Conservation (phyloP, 768 basidiomycete genomes). For the Mycena indigotica region DNA sequence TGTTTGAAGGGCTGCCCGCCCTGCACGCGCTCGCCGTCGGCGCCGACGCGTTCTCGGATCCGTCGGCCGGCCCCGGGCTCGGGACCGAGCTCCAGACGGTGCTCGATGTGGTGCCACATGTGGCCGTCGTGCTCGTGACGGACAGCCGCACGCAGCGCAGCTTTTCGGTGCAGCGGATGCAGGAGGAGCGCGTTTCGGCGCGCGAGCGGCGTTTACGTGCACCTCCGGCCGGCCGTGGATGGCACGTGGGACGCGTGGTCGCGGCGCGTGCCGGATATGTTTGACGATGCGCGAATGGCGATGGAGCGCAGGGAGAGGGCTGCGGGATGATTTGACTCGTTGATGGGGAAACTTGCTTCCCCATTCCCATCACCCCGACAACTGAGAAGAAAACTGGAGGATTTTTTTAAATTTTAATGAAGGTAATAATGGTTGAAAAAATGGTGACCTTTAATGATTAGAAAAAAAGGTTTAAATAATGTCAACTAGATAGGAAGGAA, state of each 20-base stretch:
- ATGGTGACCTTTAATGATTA: too few species aligned
- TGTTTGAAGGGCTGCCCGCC: slow-evolving; percentile 1
- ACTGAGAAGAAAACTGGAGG: too few species aligned
- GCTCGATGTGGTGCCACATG: neutral
- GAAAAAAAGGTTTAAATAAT: too few species aligned
- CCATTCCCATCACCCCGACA: too few species aligned
- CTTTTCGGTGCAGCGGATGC: slow-evolving; percentile 7
- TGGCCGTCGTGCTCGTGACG: slow-evolving; percentile 8
- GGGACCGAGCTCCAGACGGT: slow-evolving; percentile 2
- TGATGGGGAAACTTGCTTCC: too few species aligned
- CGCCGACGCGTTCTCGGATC: slow-evolving; percentile 7
- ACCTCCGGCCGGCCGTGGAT: slow-evolving; percentile 12
- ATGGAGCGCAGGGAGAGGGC: neutral
- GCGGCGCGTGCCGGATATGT: slow-evolving; percentile 9
- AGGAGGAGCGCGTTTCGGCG: slow-evolving; percentile 9
- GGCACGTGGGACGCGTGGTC: slow-evolving; percentile 15
- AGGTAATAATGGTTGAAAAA: too few species aligned
- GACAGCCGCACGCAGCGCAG: slow-evolving; percentile 4
- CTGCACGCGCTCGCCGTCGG: slow-evolving; percentile 16
- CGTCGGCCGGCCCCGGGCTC: neutral
- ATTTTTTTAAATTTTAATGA: too few species aligned
- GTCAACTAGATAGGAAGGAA: too few species aligned
- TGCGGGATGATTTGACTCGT: too few species aligned
- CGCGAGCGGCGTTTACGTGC: slow-evolving; percentile 10
- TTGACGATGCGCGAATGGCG: slow-evolving; percentile 5